These are phyloP conservation scores for Penicillium verhagenii DNA, from an alignment of 495 filamentous ascomycete species.

Conservation along the genomic window DNA sequence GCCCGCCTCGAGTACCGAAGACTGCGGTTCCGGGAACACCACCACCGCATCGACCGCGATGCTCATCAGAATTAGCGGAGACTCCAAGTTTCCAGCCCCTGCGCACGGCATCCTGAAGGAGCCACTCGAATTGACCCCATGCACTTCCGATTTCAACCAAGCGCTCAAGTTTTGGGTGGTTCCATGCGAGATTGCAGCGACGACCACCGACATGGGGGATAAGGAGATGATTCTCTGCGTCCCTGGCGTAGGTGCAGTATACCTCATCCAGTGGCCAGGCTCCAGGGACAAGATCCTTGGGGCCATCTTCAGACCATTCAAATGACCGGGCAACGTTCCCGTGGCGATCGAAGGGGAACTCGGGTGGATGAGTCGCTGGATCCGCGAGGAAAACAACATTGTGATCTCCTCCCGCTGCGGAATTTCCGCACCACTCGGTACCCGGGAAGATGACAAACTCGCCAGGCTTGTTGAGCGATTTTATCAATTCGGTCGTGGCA, in stretches of 20 bases:
- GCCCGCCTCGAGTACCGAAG: conserved; percentile 22
- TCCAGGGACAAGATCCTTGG: conserved; percentile 17
- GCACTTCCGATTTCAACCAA: conserved; percentile 22
- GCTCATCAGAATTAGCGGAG: conserved; percentile 23
- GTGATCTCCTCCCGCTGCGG: conserved; percentile 19
- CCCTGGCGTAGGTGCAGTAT: conserved; percentile 9
- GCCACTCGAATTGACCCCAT: conserved; percentile 25
- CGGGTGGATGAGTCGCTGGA: conserved; percentile 8
- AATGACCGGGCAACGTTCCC: conserved; percentile 22
- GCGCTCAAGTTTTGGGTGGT: conserved; percentile 22
- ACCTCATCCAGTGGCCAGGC: conserved; percentile 24
- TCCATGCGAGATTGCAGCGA: conserved; percentile 22
- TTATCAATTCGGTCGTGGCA: conserved; percentile 17
- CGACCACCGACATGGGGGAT: conserved; percentile 23
- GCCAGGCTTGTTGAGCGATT: conserved; percentile 17
- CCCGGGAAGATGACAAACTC: conserved; percentile 23
- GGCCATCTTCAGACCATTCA: conserved; percentile 23
- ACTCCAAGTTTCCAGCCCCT: conserved; percentile 24
- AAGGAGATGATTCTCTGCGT: conserved; percentile 15
- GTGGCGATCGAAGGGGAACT: conserved; percentile 19
- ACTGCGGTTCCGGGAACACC: conserved; percentile 24
- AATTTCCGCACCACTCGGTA: conserved; percentile 23
- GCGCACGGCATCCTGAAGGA: conserved; percentile 17
- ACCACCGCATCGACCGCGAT: conserved; percentile 24
- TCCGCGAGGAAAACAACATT: conserved; percentile 23